phyloP scores from a whole-genome alignment of 495 filamentous ascomycete genomes.

The Aspergillus saccharolyticus region DNA sequence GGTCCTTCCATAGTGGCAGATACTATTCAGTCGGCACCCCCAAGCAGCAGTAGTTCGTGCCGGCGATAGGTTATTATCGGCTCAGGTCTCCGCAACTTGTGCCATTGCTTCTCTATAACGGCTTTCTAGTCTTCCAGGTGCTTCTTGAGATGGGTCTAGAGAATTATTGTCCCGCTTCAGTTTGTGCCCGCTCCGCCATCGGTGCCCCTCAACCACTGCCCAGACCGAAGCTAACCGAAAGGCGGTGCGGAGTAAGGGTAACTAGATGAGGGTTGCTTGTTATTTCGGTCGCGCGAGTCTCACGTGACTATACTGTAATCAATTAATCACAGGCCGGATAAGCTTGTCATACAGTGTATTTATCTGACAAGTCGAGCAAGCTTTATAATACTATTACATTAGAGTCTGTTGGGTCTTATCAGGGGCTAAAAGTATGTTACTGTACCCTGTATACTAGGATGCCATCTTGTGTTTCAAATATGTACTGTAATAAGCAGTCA shows the following conservation, averaged over 20 bases:
- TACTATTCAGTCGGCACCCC: neutral
- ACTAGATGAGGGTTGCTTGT: no score
- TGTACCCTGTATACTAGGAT: no score
- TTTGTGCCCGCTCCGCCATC: neutral
- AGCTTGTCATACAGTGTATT: no score
- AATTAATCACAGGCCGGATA: no score
- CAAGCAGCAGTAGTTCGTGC: neutral
- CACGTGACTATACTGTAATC: no score
- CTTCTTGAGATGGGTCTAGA: neutral
- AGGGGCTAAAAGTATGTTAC: no score
- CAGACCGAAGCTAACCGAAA: slow-evolving; percentile 1
- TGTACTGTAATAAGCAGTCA: no score
- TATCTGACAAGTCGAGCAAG: no score
- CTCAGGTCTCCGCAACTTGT: neutral
- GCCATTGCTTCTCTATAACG: neutral
- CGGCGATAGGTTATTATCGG: neutral
- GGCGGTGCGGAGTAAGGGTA: neutral
- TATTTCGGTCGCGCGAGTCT: no score
- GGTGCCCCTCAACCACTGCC: neutral
- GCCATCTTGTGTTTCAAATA: no score
- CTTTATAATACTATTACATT: no score
- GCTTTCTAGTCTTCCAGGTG: neutral
- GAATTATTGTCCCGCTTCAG: neutral
- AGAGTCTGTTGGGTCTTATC: no score
- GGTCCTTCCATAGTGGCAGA: neutral